These are phyloP conservation scores for Penicillium verrucosum DNA, from an alignment of 2,329 filamentous ascomycete species.

Conservation along the genomic window DNA sequence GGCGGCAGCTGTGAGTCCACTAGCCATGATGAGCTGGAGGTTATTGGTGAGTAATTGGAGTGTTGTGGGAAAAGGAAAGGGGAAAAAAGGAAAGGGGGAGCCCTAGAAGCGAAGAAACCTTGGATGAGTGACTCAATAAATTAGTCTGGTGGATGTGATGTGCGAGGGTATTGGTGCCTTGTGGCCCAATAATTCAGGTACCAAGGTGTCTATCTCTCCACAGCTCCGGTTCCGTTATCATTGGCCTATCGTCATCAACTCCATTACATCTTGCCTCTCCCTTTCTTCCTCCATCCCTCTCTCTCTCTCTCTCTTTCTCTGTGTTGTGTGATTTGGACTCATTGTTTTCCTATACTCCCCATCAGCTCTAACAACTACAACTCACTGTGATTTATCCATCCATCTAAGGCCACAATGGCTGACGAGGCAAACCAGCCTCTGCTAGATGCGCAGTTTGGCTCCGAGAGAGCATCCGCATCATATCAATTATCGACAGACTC, in stretches of 20 bases:
- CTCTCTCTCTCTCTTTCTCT: neutral
- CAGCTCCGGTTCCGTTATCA: constrained; percentile 22
- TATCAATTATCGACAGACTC: constrained; percentile 7
- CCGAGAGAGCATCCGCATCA: neutral
- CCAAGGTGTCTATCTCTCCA: constrained; percentile 15
- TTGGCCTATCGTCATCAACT: constrained; percentile 21
- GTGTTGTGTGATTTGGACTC: neutral
- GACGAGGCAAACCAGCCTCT: constrained; percentile 34
- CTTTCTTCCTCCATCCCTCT: neutral
- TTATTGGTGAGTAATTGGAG: neutral
- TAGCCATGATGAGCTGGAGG: constrained; percentile 25
- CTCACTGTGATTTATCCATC: neutral
- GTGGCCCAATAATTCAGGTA: constrained; percentile 7
- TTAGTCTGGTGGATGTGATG: constrained; percentile 11
- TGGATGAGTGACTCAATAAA: constrained; percentile 19
- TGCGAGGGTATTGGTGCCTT: constrained; percentile 5
- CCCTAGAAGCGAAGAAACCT: constrained; percentile 1
- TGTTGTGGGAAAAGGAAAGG: neutral
- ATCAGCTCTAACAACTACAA: neutral
- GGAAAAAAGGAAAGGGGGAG: neutral
- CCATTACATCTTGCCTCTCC: neutral
- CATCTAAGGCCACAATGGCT: constrained; percentile 29
- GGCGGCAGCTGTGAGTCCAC: constrained; percentile 28
- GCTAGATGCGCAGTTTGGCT: constrained; percentile 24
- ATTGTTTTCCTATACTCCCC: neutral